These are phyloP conservation scores for Fusarium tricinctum DNA, from an alignment of 2,329 filamentous ascomycete species.

Conservation along the genomic window DNA sequence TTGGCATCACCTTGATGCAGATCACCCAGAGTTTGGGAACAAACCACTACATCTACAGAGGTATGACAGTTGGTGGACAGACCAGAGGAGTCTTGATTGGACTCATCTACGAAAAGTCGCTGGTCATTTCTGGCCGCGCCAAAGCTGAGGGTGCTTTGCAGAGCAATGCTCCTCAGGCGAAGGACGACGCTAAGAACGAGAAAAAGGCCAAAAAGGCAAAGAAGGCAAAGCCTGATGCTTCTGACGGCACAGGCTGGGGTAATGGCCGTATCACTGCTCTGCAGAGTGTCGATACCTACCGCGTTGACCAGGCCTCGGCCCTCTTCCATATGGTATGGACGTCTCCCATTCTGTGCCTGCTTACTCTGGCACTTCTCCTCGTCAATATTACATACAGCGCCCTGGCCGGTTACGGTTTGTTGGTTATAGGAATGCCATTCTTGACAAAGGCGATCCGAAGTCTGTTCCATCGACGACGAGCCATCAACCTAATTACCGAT, in stretches of 20 bases:
- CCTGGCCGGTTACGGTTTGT: conserved; percentile 85
- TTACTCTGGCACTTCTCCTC: conserved; percentile 84
- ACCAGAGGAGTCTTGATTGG: conserved; percentile 84
- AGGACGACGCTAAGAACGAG: conserved; percentile 59
- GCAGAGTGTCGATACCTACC: conserved; percentile 96
- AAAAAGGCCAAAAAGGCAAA: conserved; percentile 56
- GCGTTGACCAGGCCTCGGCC: conserved; percentile 87
- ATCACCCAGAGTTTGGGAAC: conserved; percentile 82
- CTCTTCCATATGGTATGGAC: conserved; percentile 95
- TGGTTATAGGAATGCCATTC: conserved; percentile 82
- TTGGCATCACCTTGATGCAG: conserved; percentile 91
- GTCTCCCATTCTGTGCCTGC: conserved; percentile 80
- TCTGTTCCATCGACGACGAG: conserved; percentile 79
- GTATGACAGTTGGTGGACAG: conserved; percentile 93
- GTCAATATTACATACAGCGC: conserved; percentile 93
- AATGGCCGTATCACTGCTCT: conserved; percentile 93
- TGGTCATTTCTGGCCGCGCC: conserved; percentile 88
- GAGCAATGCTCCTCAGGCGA: conserved; percentile 58
- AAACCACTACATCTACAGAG: conserved; percentile 93
- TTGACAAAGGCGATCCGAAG: conserved; percentile 82
- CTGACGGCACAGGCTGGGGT: conserved; percentile 85
- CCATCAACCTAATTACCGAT: conserved; percentile 94
- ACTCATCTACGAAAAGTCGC: conserved; percentile 91
- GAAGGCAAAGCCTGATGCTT: conserved; percentile 57
- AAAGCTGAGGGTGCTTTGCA: conserved; percentile 78